These are phyloP conservation scores for Aspergillus fructus DNA, from an alignment of 2,329 filamentous ascomycete species.

Conservation along the genomic window DNA sequence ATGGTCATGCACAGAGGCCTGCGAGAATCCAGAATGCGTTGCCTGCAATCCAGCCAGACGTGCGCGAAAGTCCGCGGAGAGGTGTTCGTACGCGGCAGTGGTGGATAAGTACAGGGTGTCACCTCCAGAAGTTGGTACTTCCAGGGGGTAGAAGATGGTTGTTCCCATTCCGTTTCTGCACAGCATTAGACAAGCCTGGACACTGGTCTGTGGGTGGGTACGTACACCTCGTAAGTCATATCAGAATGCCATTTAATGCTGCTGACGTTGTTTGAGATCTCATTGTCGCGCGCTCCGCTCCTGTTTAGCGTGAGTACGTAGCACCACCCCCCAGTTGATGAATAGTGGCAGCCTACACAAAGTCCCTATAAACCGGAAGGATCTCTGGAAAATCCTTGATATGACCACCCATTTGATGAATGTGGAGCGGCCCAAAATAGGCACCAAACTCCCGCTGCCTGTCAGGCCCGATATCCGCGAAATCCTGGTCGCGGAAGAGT, in stretches of 20 bases:
- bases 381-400: not conserved
- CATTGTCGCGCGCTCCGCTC: not conserved
- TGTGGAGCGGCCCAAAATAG: not conserved
- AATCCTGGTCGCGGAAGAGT: slow-evolving; percentile 1
- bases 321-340: too few species aligned
- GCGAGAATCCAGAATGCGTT: not conserved
- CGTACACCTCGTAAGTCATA: slow-evolving; percentile 1
- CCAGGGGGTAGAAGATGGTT: slow-evolving; percentile 2
- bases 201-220: not conserved
- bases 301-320: not conserved
- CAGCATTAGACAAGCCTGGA: not conserved
- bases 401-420: not conserved
- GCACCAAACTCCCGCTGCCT: not conserved
- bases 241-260: slow-evolving; percentile 2
- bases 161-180: not conserved
- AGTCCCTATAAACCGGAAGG: not conserved
- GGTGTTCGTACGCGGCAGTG: not conserved
- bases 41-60: not conserved
- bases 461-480: not conserved
- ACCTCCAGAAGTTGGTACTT: not conserved
- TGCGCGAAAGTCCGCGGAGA: not conserved
- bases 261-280: not conserved
- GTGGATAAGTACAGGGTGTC: not conserved
- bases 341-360: not conserved
- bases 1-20: not conserved